A percentile compares a stretch with the other conserved stretches of the same genome.
phyloP scores from a whole-genome alignment of 176 grass and related monocot species.

The Bolboschoenus planiculmis region DNA sequence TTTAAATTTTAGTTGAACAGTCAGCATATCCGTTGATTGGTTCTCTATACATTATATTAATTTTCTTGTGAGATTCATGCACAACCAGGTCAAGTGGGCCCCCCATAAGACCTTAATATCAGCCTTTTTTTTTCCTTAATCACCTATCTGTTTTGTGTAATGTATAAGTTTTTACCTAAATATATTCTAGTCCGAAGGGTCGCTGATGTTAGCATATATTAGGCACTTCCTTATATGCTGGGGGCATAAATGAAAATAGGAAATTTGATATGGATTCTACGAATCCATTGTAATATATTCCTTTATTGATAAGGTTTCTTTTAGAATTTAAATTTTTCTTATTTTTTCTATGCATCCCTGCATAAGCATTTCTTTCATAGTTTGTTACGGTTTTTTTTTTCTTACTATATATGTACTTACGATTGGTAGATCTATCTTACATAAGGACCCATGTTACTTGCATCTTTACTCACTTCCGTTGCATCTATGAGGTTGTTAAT shows the following conservation, averaged over 20 bases:
- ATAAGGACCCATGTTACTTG: slow-evolving; percentile 1
- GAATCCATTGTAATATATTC: not conserved
- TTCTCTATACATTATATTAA: not conserved
- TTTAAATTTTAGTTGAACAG: not conserved
- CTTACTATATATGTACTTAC: not conserved
- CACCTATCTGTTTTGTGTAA: not conserved
- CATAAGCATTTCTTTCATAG: not conserved
- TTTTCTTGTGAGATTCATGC: slow-evolving; percentile 5
- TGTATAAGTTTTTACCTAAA: not conserved
- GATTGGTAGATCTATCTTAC: not conserved
- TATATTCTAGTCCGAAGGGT: not conserved
- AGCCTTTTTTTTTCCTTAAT: not conserved
- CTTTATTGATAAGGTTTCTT: not conserved
- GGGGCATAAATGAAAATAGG: not conserved
- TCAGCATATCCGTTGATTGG: not conserved
- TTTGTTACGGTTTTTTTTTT: not conserved
- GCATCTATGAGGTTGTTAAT: not conserved
- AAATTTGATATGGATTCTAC: not conserved
- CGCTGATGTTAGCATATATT: not conserved
- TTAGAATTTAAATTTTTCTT: not conserved
- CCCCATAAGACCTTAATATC: not conserved
- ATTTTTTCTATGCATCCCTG: not conserved
- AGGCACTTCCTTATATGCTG: not conserved
- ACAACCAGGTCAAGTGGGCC: not conserved
- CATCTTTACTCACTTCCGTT: not conserved